phyloP scores from a whole-genome alignment of 495 filamentous ascomycete species.

The Podospora pseudoanserina region DNA sequence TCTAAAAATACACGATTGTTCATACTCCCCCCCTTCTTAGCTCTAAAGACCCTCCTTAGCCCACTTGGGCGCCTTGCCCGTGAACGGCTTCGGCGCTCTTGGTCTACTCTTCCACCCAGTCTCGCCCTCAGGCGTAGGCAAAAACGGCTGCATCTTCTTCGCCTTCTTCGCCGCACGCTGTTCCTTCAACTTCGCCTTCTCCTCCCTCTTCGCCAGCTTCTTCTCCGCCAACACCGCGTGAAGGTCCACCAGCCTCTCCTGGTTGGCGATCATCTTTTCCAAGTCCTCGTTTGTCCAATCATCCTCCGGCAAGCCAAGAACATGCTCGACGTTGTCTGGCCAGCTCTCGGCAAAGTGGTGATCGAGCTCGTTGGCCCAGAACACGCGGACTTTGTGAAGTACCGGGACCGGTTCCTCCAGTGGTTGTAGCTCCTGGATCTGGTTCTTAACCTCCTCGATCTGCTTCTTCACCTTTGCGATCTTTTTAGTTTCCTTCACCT shows the following conservation, averaged over 20 bases:
- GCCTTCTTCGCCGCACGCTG: background rate
- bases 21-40: background rate
- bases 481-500: slow-evolving; percentile 1
- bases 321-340: slow-evolving; percentile 65
- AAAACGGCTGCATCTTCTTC: background rate
- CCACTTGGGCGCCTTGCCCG: background rate
- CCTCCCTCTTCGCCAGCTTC: background rate
- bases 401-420: slow-evolving; percentile 11
- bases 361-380: slow-evolving; percentile 68
- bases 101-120: background rate
- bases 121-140: background rate
- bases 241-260: slow-evolving; percentile 16
- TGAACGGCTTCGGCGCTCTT: background rate
- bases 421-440: background rate
- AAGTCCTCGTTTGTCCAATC: slow-evolving; percentile 23
- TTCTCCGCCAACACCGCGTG: background rate
- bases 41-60: background rate
- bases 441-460: background rate
- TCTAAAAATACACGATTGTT: background rate
- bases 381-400: slow-evolving; percentile 47
- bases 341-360: slow-evolving; percentile 63
- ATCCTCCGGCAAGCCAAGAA: slow-evolving; percentile 34
- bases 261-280: background rate
- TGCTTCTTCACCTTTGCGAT: too few relatives aligned
- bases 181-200: background rate